phyloP scores from a whole-genome alignment of 2,329 filamentous ascomycete genomes.

The Venturia asperata region DNA sequence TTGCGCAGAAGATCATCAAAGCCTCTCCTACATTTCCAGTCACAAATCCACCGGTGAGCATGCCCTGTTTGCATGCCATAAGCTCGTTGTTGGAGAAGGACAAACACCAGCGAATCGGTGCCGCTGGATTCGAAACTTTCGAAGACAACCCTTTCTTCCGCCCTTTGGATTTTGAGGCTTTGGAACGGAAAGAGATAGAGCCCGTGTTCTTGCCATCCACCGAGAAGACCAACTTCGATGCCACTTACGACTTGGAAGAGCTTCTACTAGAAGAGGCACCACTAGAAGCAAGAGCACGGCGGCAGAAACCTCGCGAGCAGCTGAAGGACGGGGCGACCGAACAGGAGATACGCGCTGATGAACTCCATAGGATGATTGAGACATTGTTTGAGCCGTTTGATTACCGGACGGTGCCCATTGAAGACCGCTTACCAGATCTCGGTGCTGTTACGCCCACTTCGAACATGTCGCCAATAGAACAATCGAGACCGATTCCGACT shows the following conservation, averaged over 20 bases:
- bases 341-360: constrained; percentile 89
- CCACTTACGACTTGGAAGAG: constrained; percentile 95
- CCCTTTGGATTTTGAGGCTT: constrained; percentile 70
- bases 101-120: constrained; percentile 73
- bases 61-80: constrained; percentile 84
- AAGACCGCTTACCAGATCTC: constrained; percentile 41
- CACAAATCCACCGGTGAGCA: constrained; percentile 82
- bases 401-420: constrained; percentile 76
- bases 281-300: constrained; percentile 80
- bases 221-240: constrained; percentile 98
- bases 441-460: constrained; percentile 15
- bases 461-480: constrained; percentile 2
- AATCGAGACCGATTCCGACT: constrained; percentile 8
- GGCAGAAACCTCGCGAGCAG: constrained; percentile 87
- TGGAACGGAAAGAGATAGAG: constrained; percentile 81
- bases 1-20: constrained; percentile 73
- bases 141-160: constrained; percentile 85
- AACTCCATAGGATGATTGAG: constrained; percentile 90
- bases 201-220: constrained; percentile 90
- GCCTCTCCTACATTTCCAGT: constrained; percentile 83
- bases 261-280: constrained; percentile 89
- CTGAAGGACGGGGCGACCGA: constrained; percentile 91
- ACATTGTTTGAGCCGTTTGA: constrained; percentile 91
- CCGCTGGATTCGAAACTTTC: constrained; percentile 73
- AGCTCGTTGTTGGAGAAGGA: constrained; percentile 75